These are phyloP conservation scores for Solanum ossicruentum DNA, from an alignment of 257 asterid species.

Conservation along the genomic window DNA sequence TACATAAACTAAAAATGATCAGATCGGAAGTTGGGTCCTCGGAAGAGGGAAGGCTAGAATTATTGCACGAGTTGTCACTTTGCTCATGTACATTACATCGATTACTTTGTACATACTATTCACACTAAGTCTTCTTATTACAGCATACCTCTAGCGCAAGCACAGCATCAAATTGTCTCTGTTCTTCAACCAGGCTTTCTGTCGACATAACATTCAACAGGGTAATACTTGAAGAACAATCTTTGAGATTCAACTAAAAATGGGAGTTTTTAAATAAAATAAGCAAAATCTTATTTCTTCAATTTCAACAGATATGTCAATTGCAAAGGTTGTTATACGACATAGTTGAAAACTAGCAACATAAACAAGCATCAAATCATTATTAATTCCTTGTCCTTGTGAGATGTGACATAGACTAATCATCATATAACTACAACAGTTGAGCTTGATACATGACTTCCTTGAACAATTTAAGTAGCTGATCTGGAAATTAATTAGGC, in stretches of 20 bases:
- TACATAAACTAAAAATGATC: background rate
- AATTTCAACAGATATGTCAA: background rate
- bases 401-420: background rate
- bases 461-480: background rate
- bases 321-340: background rate
- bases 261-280: background rate
- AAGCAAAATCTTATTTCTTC: background rate
- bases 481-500: background rate
- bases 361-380: background rate
- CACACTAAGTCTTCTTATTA: background rate
- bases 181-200: conserved; percentile 88
- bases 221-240: conserved; percentile 14
- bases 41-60: background rate
- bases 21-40: background rate
- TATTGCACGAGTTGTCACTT: background rate
- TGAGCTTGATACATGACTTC: background rate
- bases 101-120: background rate
- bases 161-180: conserved; percentile 74
- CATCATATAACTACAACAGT: background rate
- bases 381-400: background rate
- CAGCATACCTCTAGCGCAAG: conserved; percentile 70
- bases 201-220: conserved; percentile 20
- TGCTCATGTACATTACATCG: background rate
- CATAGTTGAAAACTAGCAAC: background rate
- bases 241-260: conserved; percentile 8